phyloP scores from a whole-genome alignment of 805 yeast species.

The Hanseniaspora meyeri region DNA sequence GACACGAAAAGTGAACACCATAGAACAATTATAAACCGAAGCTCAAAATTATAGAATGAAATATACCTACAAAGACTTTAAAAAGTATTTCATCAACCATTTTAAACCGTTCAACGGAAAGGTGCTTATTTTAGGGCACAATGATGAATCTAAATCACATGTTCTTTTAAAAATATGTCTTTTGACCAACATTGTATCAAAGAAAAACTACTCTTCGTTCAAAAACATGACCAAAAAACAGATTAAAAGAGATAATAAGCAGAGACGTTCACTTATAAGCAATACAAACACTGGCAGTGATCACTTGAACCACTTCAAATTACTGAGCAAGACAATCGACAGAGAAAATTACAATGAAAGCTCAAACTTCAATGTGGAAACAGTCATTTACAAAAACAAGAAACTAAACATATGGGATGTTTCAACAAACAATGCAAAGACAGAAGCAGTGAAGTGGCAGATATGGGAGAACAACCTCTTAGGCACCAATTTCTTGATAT shows the following conservation, averaged over 20 bases:
- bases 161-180: conserved; percentile 6
- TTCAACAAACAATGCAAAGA: conserved; percentile 62
- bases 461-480: conserved; percentile 92
- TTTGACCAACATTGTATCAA: background rate
- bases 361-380: conserved; percentile 40
- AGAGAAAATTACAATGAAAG: conserved; percentile 11
- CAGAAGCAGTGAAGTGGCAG: conserved; percentile 45
- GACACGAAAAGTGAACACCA: background rate
- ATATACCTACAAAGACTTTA: background rate
- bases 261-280: background rate
- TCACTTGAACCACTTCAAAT: background rate
- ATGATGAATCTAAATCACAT: conserved; percentile 5
- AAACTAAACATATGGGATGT: conserved; percentile 88
- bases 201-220: conserved; percentile 6
- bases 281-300: background rate
- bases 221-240: conserved; percentile 1
- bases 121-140: background rate
- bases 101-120: conserved; percentile 12
- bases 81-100: conserved; percentile 2
- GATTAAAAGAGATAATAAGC: background rate
- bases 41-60: background rate
- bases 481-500: conserved; percentile 82
- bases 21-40: no score
- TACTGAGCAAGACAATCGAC: conserved; percentile 5
- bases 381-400: conserved; percentile 68